Percentiles rank a stretch among this genome's conserved stretches.
Conservation (phyloP, 176 grass and related monocot genomes). For the Musa schizocarpa region DNA sequence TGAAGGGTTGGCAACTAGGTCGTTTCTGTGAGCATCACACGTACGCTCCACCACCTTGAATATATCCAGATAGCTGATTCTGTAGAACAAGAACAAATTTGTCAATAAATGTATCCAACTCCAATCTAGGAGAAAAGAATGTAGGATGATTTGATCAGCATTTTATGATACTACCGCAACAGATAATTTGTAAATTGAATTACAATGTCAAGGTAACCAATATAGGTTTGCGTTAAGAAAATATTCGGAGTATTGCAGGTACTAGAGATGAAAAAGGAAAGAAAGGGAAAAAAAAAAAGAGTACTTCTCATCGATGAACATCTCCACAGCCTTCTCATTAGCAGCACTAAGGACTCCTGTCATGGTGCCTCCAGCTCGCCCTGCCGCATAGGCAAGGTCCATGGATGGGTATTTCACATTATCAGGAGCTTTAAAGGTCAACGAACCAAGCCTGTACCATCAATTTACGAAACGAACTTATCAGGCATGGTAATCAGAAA, state of each 20-base stretch:
- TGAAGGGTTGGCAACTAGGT: constrained; percentile 56
- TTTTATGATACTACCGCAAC: no score
- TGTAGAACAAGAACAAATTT: constrained; percentile 24
- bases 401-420: constrained; percentile 91
- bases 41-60: constrained; percentile 85
- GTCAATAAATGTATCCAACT: no score
- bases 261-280: constrained; percentile 9
- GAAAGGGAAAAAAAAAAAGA: constrained; percentile 15
- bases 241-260: no score
- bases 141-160: no score
- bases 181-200: no score
- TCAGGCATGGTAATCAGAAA: neutral
- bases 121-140: neutral
- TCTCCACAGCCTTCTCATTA: constrained; percentile 95
- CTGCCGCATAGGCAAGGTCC: constrained; percentile 84
- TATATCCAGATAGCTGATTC: constrained; percentile 86
- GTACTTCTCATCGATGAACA: constrained; percentile 93
- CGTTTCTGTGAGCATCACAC: constrained; percentile 66
- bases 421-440: constrained; percentile 88
- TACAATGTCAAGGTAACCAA: no score
- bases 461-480: neutral
- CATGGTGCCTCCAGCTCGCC: constrained; percentile 92
- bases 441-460: constrained; percentile 54
- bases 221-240: no score
- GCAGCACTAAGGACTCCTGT: constrained; percentile 99